These are phyloP conservation scores for Ascochyta pisi DNA, from an alignment of 2,329 filamentous ascomycete species.

Conservation along the genomic window DNA sequence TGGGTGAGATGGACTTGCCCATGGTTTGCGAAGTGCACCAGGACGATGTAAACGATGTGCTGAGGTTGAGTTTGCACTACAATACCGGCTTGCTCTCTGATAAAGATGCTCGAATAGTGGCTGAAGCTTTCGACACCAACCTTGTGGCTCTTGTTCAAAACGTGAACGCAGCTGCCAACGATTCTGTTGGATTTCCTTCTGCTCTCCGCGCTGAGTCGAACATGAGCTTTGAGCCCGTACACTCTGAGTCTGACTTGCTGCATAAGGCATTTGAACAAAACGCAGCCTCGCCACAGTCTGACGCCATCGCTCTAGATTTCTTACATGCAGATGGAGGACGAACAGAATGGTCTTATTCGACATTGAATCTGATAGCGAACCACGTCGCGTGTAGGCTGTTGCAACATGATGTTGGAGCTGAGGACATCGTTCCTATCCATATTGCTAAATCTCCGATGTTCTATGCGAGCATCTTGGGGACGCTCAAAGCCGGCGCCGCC, in stretches of 20 bases:
- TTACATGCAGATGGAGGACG: conserved; percentile 37
- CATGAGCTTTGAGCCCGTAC: conserved; percentile 19
- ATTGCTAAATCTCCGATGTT: conserved; percentile 44
- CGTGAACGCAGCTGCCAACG: conserved; percentile 29
- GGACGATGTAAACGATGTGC: conserved; percentile 56
- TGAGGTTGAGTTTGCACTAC: conserved; percentile 70
- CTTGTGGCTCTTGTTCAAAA: conserved; percentile 34
- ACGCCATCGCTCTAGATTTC: conserved; percentile 49
- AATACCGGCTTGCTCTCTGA: conserved; percentile 35
- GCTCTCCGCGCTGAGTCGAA: conserved; percentile 37
- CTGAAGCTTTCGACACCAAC: conserved; percentile 37
- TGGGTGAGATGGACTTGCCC: conserved; percentile 74
- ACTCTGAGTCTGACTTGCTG: conserved; percentile 29
- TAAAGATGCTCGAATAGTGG: conserved; percentile 36
- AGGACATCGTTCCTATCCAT: conserved; percentile 47
- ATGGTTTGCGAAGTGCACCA: conserved; percentile 78
- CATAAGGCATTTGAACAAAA: conserved; percentile 51
- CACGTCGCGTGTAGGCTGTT: conserved; percentile 42
- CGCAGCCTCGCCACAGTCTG: conserved; percentile 31
- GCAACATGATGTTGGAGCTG: conserved; percentile 24
- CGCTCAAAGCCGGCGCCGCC: conserved; percentile 51
- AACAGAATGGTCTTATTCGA: conserved; percentile 44
- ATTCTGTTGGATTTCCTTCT: conserved; percentile 31
- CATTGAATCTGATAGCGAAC: conserved; percentile 43
- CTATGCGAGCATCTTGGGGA: conserved; percentile 48